Evolutionary conservation across 805 yeast genomes (phyloP), one percentile per base, ranked within the genome.

Genomic region (Metschnikowia borealis): DNA sequence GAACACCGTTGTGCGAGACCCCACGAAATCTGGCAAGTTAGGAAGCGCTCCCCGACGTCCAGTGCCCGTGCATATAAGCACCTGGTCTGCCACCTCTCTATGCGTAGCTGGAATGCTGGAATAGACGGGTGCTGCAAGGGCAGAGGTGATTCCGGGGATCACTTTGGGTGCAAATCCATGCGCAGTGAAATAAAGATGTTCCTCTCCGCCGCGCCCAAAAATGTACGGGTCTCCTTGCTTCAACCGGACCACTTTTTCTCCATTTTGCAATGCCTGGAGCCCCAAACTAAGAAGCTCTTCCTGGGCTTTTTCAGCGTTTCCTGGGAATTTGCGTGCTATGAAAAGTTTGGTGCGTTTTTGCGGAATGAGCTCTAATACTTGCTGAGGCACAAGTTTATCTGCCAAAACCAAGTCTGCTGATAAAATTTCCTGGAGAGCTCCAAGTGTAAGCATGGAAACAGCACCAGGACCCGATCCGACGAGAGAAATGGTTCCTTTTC

Each of bases 181-280:
- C 20, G 73, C 60, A 29, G 75, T 61, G 67, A 92, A 92, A 63
- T 74, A 91, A 8, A 80, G 60, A 64, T 67, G 88, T 62, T 92
- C 98, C 69, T 92, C 98, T 38, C 96, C 97, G 40, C 98, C 98
- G 55, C 98, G 81, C 3, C 98, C 98, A 65, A 89, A 92, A 32
- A 92, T 87, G 66, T 89, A 92, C 8, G 98, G 98, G 65, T 92
- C 98, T 33, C 98, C 98, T 69, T 92, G 98, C 66, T 92, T 92
- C 57, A 92, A 77, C 51, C 98, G 75, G 2, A 92, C 95, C 1
- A 92, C 96, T 50, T 81, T 82, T 60, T 81, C 76, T 14, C 97
- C 97, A 46, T 75, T 66, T 26, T 73, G 56, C 23, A 89, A 65
- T 0, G 83, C 85, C 33, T 76, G 77, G 15, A 92, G 68, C 0